Conservation (phyloP, 192 early-diverging fungal species). For the Linnemannia schmuckeri region DNA sequence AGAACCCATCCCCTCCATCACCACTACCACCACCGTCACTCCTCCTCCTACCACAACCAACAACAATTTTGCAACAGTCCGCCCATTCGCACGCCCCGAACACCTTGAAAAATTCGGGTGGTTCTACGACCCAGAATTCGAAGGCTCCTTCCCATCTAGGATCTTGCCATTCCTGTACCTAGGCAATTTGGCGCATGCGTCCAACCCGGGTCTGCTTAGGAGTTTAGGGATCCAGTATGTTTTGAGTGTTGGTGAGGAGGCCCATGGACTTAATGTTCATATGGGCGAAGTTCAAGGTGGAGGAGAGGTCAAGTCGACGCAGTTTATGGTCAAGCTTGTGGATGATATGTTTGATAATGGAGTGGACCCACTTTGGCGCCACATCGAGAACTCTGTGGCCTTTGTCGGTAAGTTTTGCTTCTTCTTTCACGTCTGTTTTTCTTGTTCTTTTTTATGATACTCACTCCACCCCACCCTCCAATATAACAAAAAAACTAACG, state of each 20-base stretch:
- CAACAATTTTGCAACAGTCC: not conserved
- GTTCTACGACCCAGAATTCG: slow-evolving; percentile 69
- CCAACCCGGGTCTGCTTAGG: slow-evolving; percentile 68
- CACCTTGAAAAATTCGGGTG: slow-evolving; percentile 53
- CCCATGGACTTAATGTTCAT: slow-evolving; percentile 46
- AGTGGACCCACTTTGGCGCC: slow-evolving; percentile 66
- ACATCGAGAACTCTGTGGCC: slow-evolving; percentile 60
- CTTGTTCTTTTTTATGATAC: not conserved
- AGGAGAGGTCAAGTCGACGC: not conserved
- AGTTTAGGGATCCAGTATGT: slow-evolving; percentile 67
- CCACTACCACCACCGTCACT: not conserved
- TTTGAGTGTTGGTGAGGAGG: slow-evolving; percentile 70
- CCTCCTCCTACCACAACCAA: not conserved
- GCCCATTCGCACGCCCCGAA: slow-evolving; percentile 16
- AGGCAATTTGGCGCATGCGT: slow-evolving; percentile 73
- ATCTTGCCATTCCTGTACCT: slow-evolving; percentile 71
- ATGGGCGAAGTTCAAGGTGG: not conserved
- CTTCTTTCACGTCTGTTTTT: not conserved
- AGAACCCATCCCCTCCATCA: not conserved
- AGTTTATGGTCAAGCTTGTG: slow-evolving; percentile 63
- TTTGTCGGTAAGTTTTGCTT: slow-evolving; percentile 64
- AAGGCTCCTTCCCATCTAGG: slow-evolving; percentile 72
- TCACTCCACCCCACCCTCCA: not conserved
- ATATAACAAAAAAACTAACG: no score
- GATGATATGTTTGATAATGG: slow-evolving; percentile 74